Percentiles rank a stretch among this genome's conserved stretches.
phyloP scores from a whole-genome alignment of 1,284 basidiomycete species.

The Phylloboletellus chloephorus region DNA sequence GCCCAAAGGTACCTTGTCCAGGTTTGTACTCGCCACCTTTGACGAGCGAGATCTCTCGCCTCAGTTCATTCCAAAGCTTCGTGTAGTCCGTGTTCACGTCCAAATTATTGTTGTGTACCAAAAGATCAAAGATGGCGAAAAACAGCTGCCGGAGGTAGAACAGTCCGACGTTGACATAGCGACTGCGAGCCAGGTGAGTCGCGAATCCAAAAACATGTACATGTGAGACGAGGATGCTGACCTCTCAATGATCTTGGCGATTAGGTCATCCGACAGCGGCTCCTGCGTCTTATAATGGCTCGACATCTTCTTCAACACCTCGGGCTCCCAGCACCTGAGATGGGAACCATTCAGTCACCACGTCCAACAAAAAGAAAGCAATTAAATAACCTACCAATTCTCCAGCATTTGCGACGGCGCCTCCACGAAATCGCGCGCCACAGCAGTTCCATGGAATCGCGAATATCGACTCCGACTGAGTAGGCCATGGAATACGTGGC shows the following conservation, averaged over 20 bases:
- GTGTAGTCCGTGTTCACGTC: constrained; percentile 53
- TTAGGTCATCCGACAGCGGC: constrained; percentile 63
- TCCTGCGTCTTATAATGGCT: constrained; percentile 73
- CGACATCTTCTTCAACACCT: constrained; percentile 62
- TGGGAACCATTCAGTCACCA: neutral
- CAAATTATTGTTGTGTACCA: constrained; percentile 66
- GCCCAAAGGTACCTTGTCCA: constrained; percentile 45
- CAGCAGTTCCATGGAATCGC: constrained; percentile 76
- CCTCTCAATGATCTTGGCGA: constrained; percentile 76
- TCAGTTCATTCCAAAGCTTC: constrained; percentile 64
- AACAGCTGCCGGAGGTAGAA: constrained; percentile 76
- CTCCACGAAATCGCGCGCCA: constrained; percentile 81
- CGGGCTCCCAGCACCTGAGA: constrained; percentile 69
- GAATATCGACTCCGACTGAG: constrained; percentile 67
- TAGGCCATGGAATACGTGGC: constrained; percentile 82
- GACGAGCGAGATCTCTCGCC: constrained; percentile 63
- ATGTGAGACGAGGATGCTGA: constrained; percentile 21
- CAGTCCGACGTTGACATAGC: constrained; percentile 75
- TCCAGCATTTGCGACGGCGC: constrained; percentile 88
- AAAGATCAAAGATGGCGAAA: constrained; percentile 74
- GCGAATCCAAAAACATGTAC: neutral
- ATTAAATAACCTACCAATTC: constrained; percentile 56
- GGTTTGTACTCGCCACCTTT: constrained; percentile 49
- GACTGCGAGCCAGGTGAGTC: constrained; percentile 36
- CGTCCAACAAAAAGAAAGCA: neutral